These are phyloP conservation scores for Colletotrichum agaves DNA, from an alignment of 2,329 filamentous ascomycete species.

Conservation along the genomic window DNA sequence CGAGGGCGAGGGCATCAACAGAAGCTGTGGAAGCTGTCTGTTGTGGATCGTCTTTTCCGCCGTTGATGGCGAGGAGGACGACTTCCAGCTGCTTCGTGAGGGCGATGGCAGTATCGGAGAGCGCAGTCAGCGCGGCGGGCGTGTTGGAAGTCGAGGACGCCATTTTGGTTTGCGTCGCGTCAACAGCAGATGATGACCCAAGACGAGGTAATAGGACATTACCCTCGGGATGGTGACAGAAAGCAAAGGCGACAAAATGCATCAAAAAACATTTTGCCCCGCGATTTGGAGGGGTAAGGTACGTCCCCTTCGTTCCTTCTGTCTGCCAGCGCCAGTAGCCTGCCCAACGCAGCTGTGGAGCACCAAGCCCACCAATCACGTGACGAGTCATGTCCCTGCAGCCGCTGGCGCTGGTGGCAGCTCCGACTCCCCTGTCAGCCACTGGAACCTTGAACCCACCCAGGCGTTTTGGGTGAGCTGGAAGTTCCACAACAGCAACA, in stretches of 20 bases:
- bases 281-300: conserved; percentile 39
- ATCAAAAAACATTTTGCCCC: conserved; percentile 38
- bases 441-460: conserved; percentile 31
- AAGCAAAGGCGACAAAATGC: not conserved
- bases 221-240: not conserved
- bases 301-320: conserved; percentile 18
- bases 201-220: not conserved
- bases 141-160: conserved; percentile 39
- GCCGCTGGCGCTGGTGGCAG: conserved; percentile 7
- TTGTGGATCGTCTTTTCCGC: conserved; percentile 39
- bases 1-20: conserved; percentile 73
- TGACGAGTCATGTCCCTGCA: conserved; percentile 22
- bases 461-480: conserved; percentile 39
- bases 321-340: not conserved
- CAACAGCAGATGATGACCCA: not conserved
- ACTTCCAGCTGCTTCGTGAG: conserved; percentile 57
- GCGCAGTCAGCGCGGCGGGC: conserved; percentile 51
- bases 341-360: not conserved
- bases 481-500: conserved; percentile 35
- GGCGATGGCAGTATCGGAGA: conserved; percentile 50
- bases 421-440: conserved; percentile 23
- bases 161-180: not conserved
- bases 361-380: not conserved
- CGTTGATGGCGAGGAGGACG: conserved; percentile 53
- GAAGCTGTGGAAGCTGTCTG: conserved; percentile 38